phyloP scores from a whole-genome alignment of 1,284 basidiomycete species.

The Butyriboletus appendiculatus region DNA sequence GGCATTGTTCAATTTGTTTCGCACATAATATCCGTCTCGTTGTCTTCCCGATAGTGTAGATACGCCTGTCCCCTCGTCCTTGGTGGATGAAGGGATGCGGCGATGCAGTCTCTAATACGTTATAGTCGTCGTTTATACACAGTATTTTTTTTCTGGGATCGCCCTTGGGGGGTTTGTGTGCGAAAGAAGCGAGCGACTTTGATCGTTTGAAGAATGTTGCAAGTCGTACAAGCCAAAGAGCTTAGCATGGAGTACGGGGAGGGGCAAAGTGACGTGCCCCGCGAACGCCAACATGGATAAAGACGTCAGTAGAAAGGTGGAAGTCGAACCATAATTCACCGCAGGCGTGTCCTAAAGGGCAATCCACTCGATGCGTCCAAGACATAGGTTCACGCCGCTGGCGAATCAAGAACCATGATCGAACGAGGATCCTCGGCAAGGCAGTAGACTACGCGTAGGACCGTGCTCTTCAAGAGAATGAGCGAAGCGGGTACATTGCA shows the following conservation, averaged over 20 bases:
- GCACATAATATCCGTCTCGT: slow-evolving; percentile 37
- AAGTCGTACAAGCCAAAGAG: not conserved
- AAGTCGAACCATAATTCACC: not conserved
- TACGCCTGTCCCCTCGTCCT: slow-evolving; percentile 7
- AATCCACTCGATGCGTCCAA: not conserved
- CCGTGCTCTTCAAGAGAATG: not conserved
- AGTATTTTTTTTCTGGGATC: not conserved
- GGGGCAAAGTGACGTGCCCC: no score
- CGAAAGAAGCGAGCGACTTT: not conserved
- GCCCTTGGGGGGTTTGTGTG: not conserved
- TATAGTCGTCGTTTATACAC: slow-evolving; percentile 39
- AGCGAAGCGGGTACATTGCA: not conserved
- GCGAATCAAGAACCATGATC: not conserved
- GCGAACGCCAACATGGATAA: not conserved
- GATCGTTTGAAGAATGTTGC: not conserved
- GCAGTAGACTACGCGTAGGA: not conserved
- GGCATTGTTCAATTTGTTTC: slow-evolving; percentile 25
- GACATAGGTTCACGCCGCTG: not conserved
- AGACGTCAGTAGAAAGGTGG: not conserved
- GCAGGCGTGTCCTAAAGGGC: not conserved
- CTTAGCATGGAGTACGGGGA: not conserved
- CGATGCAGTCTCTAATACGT: slow-evolving; percentile 34
- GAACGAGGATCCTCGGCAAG: not conserved
- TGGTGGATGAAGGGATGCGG: slow-evolving; percentile 4
- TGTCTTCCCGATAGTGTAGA: slow-evolving; percentile 29